A percentile compares a stretch with the other conserved stretches of the same genome.
phyloP scores from a whole-genome alignment of 192 early-diverging fungal genomes.

The Dimargaris verticillata region DNA sequence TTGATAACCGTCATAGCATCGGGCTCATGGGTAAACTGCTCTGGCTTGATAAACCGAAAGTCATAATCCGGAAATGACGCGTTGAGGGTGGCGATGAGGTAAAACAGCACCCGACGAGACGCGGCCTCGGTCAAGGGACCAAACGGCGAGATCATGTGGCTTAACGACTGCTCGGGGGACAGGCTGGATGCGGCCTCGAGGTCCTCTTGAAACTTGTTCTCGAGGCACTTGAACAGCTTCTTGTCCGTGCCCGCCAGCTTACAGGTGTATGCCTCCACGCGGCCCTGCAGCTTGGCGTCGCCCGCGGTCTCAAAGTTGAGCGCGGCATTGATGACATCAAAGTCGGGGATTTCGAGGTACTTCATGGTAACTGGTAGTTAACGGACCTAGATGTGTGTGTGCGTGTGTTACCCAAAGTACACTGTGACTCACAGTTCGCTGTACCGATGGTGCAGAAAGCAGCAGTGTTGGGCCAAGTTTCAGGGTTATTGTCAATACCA shows the following conservation, averaged over 20 bases:
- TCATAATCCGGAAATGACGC: slow-evolving; percentile 94
- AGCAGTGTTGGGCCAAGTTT: too few relatives aligned
- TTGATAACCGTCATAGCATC: slow-evolving; percentile 54
- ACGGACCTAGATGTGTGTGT: too few relatives aligned
- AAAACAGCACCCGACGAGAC: slow-evolving; percentile 79
- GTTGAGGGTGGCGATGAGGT: slow-evolving; percentile 88
- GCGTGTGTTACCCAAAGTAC: too few relatives aligned
- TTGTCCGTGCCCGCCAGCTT: slow-evolving; percentile 80
- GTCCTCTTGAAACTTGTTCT: slow-evolving; percentile 64
- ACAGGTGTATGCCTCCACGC: slow-evolving; percentile 91
- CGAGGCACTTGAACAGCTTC: slow-evolving; percentile 76
- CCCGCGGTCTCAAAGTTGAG: slow-evolving; percentile 68
- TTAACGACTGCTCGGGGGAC: slow-evolving; percentile 48
- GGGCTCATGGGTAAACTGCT: slow-evolving; percentile 57
- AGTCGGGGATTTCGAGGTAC: slow-evolving; percentile 62
- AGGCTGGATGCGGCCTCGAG: slow-evolving; percentile 37
- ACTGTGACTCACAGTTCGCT: too few relatives aligned
- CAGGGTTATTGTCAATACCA: too few relatives aligned
- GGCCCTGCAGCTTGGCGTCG: slow-evolving; percentile 65
- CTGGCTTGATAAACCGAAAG: slow-evolving; percentile 73
- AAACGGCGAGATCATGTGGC: slow-evolving; percentile 62
- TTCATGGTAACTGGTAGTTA: slow-evolving; percentile 42
- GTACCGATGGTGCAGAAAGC: too few relatives aligned
- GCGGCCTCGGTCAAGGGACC: slow-evolving; percentile 75
- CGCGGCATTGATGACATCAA: slow-evolving; percentile 72